Conservation (phyloP, 2,329 filamentous ascomycete species). For the Sarocladium kiliense region DNA sequence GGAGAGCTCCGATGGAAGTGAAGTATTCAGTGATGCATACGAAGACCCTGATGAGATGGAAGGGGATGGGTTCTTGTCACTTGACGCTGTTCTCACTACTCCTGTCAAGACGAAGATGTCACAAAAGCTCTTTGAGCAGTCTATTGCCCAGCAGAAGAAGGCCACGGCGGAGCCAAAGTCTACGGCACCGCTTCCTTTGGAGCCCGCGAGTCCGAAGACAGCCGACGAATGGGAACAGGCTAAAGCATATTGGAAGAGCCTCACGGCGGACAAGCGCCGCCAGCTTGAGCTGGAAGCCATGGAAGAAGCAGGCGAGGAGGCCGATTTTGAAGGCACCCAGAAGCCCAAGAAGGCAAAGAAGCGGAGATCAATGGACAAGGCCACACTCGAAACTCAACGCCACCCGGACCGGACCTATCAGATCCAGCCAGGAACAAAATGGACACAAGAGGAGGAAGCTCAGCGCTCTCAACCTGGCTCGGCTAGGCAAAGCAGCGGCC, state of each 20-base stretch:
- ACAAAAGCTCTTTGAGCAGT: slow-evolving; percentile 19
- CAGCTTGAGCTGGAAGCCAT: slow-evolving; percentile 55
- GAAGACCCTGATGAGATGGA: slow-evolving; percentile 65
- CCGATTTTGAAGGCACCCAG: slow-evolving; percentile 21
- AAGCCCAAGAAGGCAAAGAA: slow-evolving; percentile 30
- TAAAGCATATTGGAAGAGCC: slow-evolving; percentile 64
- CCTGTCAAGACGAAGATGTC: slow-evolving; percentile 30
- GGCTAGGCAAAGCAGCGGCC: slow-evolving; percentile 16
- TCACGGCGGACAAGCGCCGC: slow-evolving; percentile 57
- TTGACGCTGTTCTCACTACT: slow-evolving; percentile 66
- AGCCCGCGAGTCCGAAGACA: not conserved
- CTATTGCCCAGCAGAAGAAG: slow-evolving; percentile 17
- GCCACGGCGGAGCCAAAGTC: not conserved
- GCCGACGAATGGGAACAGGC: slow-evolving; percentile 60
- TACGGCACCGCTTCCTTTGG: slow-evolving; percentile 7
- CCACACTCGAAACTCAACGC: slow-evolving; percentile 11
- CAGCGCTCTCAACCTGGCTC: slow-evolving; percentile 3
- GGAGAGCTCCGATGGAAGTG: slow-evolving; percentile 44
- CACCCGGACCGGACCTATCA: slow-evolving; percentile 30
- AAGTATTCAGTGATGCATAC: slow-evolving; percentile 71
- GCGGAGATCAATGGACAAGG: slow-evolving; percentile 13
- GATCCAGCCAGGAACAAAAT: slow-evolving; percentile 29
- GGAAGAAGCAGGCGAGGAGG: slow-evolving; percentile 46
- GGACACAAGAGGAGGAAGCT: slow-evolving; percentile 16
- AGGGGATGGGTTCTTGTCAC: slow-evolving; percentile 63